A percentile compares a stretch with the other conserved stretches of the same genome.
phyloP scores from a whole-genome alignment of 2,329 filamentous ascomycete species.

The Neopestalotiopsis sp. region DNA sequence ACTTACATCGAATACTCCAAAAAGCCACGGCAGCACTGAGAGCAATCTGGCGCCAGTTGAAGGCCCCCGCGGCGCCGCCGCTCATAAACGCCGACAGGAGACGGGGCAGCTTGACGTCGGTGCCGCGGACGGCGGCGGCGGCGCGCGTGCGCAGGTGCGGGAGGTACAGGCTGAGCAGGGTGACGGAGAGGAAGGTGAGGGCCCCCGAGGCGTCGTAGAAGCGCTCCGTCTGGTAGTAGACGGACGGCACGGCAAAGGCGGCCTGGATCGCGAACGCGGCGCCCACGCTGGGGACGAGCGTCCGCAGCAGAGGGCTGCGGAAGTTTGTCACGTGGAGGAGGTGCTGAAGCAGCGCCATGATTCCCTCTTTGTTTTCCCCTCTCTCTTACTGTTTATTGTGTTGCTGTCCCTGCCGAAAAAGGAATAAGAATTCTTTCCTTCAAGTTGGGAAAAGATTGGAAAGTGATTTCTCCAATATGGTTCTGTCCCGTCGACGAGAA shows the following conservation, averaged over 20 bases:
- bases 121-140: conserved; percentile 45
- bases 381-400: no score
- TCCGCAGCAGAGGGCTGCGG: conserved; percentile 65
- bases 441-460: not conserved
- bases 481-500: not conserved
- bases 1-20: conserved; percentile 65
- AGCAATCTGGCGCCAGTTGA: conserved; percentile 64
- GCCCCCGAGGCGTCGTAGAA: conserved; percentile 74
- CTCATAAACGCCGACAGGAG: conserved; percentile 49
- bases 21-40: conserved; percentile 47
- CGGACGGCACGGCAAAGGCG: conserved; percentile 66
- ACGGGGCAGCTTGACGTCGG: conserved; percentile 46
- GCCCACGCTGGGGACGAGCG: conserved; percentile 64
- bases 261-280: conserved; percentile 69
- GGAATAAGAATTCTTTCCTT: no score
- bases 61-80: conserved; percentile 40
- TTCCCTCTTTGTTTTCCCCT: not conserved
- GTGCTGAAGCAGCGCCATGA: conserved; percentile 43
- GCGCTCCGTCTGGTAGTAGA: conserved; percentile 63
- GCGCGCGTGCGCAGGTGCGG: conserved; percentile 61
- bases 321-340: conserved; percentile 67
- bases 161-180: conserved; percentile 64
- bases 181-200: conserved; percentile 69
- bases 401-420: not conserved
- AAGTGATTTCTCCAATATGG: not conserved